Evolutionary conservation across 139 green algal species (phyloP).

Genomic region (Trebouxia sp.): DNA sequence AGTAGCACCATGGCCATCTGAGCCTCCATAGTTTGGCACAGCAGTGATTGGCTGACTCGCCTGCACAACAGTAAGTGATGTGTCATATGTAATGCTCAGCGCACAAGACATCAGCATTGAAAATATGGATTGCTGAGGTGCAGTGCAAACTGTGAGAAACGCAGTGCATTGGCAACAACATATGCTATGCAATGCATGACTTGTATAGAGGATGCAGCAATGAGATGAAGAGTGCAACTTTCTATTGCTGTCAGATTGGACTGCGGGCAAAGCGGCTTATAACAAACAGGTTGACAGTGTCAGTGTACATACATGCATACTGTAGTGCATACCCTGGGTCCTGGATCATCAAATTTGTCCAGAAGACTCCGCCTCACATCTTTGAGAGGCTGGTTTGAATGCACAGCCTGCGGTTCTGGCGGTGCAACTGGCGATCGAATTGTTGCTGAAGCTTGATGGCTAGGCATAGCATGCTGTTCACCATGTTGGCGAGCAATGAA

Average conservation of each 20-base stretch:
- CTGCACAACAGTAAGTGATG: too few species aligned
- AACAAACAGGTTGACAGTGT: too few species aligned
- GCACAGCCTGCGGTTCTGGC: neutral
- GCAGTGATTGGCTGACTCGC: conserved; percentile 17
- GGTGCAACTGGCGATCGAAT: neutral
- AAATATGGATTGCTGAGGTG: too few species aligned
- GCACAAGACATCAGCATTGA: too few species aligned
- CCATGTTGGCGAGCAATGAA: neutral
- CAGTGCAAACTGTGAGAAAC: too few species aligned
- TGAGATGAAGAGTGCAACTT: too few species aligned
- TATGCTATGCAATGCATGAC: too few species aligned
- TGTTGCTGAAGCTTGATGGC: neutral
- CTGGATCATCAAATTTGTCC: neutral
- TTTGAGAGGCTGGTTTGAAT: neutral
- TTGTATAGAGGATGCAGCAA: too few species aligned
- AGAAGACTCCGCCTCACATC: neutral
- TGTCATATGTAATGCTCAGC: too few species aligned
- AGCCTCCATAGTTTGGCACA: conserved; percentile 52
- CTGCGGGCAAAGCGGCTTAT: too few species aligned
- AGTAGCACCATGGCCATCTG: neutral
- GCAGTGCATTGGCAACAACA: too few species aligned
- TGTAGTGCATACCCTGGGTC: neutral
- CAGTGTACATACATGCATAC: neutral
- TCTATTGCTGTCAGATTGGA: too few species aligned
- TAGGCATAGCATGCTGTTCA: neutral